These are phyloP conservation scores for Calonectria pauciramosa DNA, from an alignment of 2,329 filamentous ascomycete species.

Conservation along the genomic window DNA sequence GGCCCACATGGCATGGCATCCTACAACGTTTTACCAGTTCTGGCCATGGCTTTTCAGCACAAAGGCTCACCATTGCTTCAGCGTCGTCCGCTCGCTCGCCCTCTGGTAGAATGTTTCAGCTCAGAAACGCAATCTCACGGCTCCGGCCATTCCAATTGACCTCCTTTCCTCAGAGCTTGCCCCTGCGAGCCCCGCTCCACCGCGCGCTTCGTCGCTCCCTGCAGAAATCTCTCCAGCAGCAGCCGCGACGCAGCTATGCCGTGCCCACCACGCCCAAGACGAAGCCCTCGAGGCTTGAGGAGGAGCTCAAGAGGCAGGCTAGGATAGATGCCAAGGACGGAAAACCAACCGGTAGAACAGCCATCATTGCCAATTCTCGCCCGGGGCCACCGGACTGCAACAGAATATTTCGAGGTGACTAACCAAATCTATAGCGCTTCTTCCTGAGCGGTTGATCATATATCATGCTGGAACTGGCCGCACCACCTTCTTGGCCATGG, in stretches of 20 bases:
- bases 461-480: slow-evolving; percentile 81
- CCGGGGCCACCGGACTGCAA: neutral
- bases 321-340: slow-evolving; percentile 39
- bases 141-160: slow-evolving; percentile 35
- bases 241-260: slow-evolving; percentile 44
- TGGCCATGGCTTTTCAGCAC: slow-evolving; percentile 22
- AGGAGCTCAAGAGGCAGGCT: slow-evolving; percentile 46
- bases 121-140: slow-evolving; percentile 37
- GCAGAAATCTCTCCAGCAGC: slow-evolving; percentile 43
- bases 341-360: slow-evolving; percentile 38
- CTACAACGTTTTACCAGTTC: neutral
- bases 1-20: neutral
- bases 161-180: neutral
- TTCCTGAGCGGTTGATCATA: slow-evolving; percentile 74
- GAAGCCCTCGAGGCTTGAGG: slow-evolving; percentile 37
- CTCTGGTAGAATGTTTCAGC: slow-evolving; percentile 38
- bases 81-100: slow-evolving; percentile 12
- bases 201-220: slow-evolving; percentile 37
- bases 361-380: neutral
- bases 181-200: slow-evolving; percentile 17
- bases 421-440: slow-evolving; percentile 34
- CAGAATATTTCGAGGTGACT: neutral
- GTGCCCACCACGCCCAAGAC: slow-evolving; percentile 27
- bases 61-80: slow-evolving; percentile 1
- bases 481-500: slow-evolving; percentile 76